These are phyloP conservation scores for Podila verticillata DNA, from an alignment of 192 early-diverging fungal species.

Conservation along the genomic window DNA sequence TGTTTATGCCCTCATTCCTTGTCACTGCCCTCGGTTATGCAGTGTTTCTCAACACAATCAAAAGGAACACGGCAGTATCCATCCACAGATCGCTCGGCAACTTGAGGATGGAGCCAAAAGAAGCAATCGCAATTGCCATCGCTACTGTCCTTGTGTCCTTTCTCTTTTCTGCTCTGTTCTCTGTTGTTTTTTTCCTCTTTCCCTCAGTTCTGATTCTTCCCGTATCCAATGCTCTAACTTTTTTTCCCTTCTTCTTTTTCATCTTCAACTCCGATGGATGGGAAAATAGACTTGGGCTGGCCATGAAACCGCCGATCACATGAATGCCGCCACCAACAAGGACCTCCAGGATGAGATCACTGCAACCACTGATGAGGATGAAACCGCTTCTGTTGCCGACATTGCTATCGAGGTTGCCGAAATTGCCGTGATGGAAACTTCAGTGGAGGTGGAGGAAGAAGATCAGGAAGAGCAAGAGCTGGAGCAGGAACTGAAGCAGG, in stretches of 20 bases:
- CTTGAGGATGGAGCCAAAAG: no score
- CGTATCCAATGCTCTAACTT: neutral
- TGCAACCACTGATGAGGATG: neutral
- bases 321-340: conserved; percentile 1
- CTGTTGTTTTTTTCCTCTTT: neutral
- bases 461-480: conserved; percentile 6
- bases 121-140: no score
- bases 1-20: no score
- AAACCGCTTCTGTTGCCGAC: neutral
- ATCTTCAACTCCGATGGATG: neutral
- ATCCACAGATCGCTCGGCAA: no score
- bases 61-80: no score
- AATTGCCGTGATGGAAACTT: neutral
- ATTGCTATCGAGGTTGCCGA: neutral
- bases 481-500: conserved; percentile 6
- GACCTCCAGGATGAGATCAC: neutral
- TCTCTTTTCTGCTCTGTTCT: neutral
- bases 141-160: neutral
- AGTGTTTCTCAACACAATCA: no score
- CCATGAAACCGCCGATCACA: conserved; percentile 2
- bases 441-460: neutral
- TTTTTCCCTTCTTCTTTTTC: neutral
- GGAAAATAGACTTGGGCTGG: neutral
- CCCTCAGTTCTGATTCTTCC: neutral
- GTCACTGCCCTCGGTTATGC: no score